Conservation (phyloP, 169 alveolate genomes). For the Perkinsus olseni region DNA sequence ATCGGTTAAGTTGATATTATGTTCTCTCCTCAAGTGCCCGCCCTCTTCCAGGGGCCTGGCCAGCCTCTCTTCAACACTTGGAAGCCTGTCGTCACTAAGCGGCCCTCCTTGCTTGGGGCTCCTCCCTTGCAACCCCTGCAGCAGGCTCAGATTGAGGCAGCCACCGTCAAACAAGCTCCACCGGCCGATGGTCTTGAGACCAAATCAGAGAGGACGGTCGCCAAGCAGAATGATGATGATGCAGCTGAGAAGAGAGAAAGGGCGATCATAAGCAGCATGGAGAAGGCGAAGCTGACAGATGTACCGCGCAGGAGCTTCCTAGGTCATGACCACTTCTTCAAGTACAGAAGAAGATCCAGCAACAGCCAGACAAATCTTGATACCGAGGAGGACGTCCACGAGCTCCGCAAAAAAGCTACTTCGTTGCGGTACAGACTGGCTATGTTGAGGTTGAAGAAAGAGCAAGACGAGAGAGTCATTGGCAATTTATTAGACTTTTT, state of each 20-base stretch:
- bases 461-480: neutral
- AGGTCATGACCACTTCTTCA: neutral
- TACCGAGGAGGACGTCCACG: neutral
- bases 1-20: too few relatives aligned
- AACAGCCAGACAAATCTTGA: neutral
- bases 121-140: too few relatives aligned
- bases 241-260: neutral
- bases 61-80: neutral
- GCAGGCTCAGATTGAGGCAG: too few relatives aligned
- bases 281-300: neutral
- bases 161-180: neutral
- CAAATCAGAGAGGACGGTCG: neutral
- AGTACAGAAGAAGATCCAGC: neutral
- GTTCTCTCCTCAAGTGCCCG: too few relatives aligned
- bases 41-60: too few relatives aligned
- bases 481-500: neutral
- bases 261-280: neutral
- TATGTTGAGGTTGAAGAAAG: neutral
- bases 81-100: too few relatives aligned
- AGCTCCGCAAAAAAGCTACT: neutral
- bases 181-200: neutral
- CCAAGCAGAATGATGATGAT: neutral
- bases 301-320: neutral
- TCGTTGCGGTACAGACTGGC: neutral
- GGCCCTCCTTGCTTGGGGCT: too few relatives aligned